Conservation (phyloP, 1,284 basidiomycete genomes). For the Cerioporus squamosus region DNA sequence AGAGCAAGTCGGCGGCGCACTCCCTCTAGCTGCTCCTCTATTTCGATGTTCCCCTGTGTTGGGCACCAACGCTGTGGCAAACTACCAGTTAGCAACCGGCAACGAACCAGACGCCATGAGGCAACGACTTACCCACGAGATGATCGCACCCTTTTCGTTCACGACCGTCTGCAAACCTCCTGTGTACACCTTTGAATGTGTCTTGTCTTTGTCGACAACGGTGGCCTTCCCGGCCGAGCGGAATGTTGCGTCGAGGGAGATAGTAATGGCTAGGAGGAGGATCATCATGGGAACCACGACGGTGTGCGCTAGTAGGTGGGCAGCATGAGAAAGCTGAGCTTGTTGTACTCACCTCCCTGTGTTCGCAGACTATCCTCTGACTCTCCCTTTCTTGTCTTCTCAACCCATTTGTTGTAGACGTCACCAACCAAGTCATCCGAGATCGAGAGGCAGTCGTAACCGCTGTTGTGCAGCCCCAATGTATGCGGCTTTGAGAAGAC, state of each 20-base stretch:
- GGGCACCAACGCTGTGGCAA: background rate
- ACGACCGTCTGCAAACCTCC: background rate
- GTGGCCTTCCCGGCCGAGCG: slow-evolving; percentile 4
- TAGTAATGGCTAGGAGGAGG: background rate
- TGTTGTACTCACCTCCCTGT: background rate
- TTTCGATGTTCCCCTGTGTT: slow-evolving; percentile 10
- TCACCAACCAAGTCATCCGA: too few relatives aligned
- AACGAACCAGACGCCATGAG: too few relatives aligned
- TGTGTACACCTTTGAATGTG: background rate
- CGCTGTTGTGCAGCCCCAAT: background rate
- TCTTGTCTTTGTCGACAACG: background rate
- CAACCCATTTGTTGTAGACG: background rate
- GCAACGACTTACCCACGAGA: slow-evolving; percentile 3
- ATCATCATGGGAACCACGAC: too few relatives aligned
- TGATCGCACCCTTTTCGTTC: background rate
- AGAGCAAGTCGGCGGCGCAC: slow-evolving; percentile 6
- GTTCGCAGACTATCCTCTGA: background rate
- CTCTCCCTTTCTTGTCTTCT: background rate
- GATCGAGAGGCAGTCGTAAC: too few relatives aligned
- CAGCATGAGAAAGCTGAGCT: background rate
- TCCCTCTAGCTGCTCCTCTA: slow-evolving; percentile 23
- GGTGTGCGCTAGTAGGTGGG: too few relatives aligned
- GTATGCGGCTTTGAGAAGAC: too few relatives aligned
- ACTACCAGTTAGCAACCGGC: too few relatives aligned
- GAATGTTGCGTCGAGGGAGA: slow-evolving; percentile 8